These are phyloP conservation scores for Hanseniaspora meyeri DNA, from an alignment of 805 yeast genomes.

Conservation along the genomic window DNA sequence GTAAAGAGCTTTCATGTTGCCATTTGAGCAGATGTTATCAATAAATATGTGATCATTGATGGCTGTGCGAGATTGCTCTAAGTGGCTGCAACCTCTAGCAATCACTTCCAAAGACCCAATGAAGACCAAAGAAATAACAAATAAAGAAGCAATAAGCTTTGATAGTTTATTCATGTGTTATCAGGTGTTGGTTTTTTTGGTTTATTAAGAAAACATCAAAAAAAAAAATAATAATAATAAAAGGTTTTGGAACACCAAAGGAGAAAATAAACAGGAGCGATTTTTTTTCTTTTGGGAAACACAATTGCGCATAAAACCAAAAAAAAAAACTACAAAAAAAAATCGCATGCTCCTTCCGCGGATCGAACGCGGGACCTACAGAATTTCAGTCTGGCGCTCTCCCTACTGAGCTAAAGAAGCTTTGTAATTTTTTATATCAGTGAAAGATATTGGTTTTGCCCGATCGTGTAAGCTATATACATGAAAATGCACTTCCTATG, in stretches of 20 bases:
- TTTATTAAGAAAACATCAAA: not conserved
- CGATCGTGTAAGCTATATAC: no score
- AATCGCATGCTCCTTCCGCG: slow-evolving; percentile 51
- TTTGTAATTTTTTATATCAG: not conserved
- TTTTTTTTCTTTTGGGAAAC: no score
- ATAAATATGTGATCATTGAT: not conserved
- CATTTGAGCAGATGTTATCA: not conserved
- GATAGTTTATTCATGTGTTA: not conserved
- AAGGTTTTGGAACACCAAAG: no score
- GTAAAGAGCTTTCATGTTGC: not conserved
- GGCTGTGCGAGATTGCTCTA: not conserved
- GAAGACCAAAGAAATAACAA: not conserved
- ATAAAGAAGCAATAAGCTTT: not conserved
- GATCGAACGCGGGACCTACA: slow-evolving; percentile 86
- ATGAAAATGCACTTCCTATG: no score
- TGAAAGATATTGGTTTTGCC: not conserved
- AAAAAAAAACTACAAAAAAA: not conserved
- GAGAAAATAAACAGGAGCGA: no score
- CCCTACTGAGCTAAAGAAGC: slow-evolving; percentile 37
- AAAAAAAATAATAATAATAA: not conserved
- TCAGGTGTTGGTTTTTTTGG: not conserved
- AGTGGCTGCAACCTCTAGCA: not conserved
- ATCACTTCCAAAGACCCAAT: not conserved
- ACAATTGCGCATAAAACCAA: not conserved
- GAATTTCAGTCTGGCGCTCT: slow-evolving; percentile 37